These are phyloP conservation scores for Diplodia intermedia DNA, from an alignment of 2,329 filamentous ascomycete species.

Conservation along the genomic window DNA sequence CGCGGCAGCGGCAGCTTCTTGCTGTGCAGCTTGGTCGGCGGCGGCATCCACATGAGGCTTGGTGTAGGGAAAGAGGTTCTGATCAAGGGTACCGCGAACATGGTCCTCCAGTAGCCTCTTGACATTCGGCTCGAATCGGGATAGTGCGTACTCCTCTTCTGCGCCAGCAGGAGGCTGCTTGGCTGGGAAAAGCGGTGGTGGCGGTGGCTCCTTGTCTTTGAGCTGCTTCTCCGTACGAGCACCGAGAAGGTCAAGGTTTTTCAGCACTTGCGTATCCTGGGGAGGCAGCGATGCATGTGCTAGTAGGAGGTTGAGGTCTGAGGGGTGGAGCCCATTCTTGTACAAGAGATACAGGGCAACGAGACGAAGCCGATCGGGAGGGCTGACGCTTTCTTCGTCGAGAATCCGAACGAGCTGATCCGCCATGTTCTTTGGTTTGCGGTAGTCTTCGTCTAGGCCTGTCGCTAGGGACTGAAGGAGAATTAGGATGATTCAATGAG, in stretches of 20 bases:
- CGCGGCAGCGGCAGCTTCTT: conserved; percentile 53
- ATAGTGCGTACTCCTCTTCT: conserved; percentile 80
- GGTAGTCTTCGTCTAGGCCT: conserved; percentile 88
- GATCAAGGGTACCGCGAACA: conserved; percentile 51
- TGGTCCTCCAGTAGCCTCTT: conserved; percentile 84
- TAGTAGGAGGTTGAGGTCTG: conserved; percentile 84
- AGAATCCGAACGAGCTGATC: conserved; percentile 86
- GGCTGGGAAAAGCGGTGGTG: conserved; percentile 73
- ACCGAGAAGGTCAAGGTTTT: conserved; percentile 83
- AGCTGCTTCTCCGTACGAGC: conserved; percentile 73
- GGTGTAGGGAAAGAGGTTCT: conserved; percentile 56
- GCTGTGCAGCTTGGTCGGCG: conserved; percentile 60
- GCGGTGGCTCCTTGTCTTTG: conserved; percentile 75
- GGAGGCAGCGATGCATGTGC: conserved; percentile 80
- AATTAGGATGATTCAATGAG: not conserved
- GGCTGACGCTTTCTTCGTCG: conserved; percentile 77
- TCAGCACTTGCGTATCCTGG: conserved; percentile 73
- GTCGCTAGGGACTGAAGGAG: conserved; percentile 74
- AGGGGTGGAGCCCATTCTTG: conserved; percentile 80
- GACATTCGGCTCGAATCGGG: conserved; percentile 81
- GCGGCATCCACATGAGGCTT: conserved; percentile 67
- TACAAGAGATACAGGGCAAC: conserved; percentile 87
- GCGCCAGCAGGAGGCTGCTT: conserved; percentile 63
- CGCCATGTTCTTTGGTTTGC: conserved; percentile 87
- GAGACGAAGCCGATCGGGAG: conserved; percentile 79